phyloP scores from a whole-genome alignment of 805 yeast genomes.

The Komagataella mondaviorum region DNA sequence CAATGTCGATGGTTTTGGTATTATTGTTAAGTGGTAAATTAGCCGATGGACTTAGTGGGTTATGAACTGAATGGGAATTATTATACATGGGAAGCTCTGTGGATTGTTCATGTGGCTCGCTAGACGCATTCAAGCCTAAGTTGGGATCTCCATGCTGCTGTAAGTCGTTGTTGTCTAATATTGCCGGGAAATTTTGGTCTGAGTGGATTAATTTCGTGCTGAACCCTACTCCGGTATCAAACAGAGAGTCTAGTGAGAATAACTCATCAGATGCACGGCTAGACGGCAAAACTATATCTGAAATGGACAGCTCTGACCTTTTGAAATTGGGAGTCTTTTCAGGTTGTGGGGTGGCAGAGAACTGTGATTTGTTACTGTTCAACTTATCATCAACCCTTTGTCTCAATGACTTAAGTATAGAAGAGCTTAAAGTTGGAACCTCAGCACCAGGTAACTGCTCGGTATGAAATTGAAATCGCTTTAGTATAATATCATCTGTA shows the following conservation, averaged over 20 bases:
- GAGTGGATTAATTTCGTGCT: conserved; percentile 22
- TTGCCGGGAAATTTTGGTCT: conserved; percentile 15
- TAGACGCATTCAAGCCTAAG: neutral
- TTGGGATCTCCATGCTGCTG: neutral
- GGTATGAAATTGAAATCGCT: conserved; percentile 3
- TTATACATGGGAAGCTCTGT: neutral
- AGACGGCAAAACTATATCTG: neutral
- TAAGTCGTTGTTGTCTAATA: neutral
- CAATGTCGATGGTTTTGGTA: neutral
- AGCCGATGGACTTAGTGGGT: neutral
- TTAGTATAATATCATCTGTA: conserved; percentile 14
- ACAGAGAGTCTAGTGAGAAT: neutral
- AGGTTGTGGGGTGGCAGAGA: neutral
- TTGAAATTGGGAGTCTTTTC: neutral
- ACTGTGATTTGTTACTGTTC: neutral
- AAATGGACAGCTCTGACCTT: neutral
- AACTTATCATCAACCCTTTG: neutral
- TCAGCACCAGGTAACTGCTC: neutral
- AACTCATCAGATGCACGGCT: neutral
- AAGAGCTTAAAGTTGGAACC: neutral
- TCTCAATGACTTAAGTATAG: neutral
- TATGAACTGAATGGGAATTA: neutral
- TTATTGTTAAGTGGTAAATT: neutral
- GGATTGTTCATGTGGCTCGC: neutral
- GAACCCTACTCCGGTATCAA: conserved; percentile 14